These are phyloP conservation scores for Aspergillus puulaauensis DNA, from an alignment of 2,329 filamentous ascomycete genomes.

Conservation along the genomic window DNA sequence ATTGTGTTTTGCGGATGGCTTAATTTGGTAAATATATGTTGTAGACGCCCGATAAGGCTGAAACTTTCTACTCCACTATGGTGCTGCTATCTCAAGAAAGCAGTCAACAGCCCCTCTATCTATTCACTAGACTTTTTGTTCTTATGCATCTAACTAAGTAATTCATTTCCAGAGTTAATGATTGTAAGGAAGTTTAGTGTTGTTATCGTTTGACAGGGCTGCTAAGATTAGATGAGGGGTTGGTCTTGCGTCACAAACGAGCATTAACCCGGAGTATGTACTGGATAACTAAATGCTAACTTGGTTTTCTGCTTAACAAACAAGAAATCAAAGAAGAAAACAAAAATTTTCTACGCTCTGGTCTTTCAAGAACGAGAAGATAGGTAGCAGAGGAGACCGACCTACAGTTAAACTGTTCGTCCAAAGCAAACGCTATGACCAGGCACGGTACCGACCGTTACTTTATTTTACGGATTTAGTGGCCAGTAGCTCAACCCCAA, in stretches of 20 bases:
- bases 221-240: slow-evolving; percentile 4
- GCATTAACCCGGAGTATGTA: background rate
- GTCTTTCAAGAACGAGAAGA: background rate
- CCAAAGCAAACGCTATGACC: background rate
- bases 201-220: background rate
- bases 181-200: background rate
- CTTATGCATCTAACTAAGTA: background rate
- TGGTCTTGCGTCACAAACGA: background rate
- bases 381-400: background rate
- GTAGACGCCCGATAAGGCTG: background rate
- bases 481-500: background rate
- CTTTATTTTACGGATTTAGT: background rate
- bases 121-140: too few species aligned
- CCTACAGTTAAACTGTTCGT: background rate
- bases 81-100: background rate
- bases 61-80: background rate
- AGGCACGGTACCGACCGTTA: slow-evolving; percentile 2
- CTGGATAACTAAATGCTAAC: background rate
- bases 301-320: background rate
- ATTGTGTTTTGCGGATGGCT: background rate
- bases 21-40: background rate
- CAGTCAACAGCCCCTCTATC: too few species aligned
- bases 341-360: background rate
- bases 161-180: background rate
- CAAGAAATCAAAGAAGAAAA: background rate